Evolutionary conservation across 2,329 filamentous ascomycete genomes (phyloP).

Genomic region (Clonostachys solani): DNA sequence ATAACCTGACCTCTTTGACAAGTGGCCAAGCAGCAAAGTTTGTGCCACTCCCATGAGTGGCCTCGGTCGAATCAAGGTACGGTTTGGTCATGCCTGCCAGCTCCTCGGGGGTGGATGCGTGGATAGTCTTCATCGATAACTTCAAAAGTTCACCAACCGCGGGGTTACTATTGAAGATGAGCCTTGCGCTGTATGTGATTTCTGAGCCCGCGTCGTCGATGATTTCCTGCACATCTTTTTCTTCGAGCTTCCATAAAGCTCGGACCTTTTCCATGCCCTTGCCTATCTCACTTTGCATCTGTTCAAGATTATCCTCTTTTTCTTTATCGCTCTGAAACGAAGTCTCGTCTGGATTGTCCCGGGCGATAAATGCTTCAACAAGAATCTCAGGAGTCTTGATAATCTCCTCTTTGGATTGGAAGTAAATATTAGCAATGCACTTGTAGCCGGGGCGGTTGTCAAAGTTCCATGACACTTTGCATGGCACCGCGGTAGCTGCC

Average conservation of each 20-base stretch:
- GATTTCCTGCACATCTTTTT: slow-evolving; percentile 3
- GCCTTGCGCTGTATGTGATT: too few species aligned
- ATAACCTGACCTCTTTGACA: slow-evolving; percentile 31
- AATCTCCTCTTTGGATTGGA: slow-evolving; percentile 9
- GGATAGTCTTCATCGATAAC: not conserved
- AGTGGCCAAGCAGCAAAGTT: slow-evolving; percentile 28
- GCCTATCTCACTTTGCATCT: slow-evolving; percentile 2
- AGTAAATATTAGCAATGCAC: slow-evolving; percentile 13
- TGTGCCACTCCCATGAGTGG: accelerated
- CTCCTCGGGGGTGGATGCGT: not conserved
- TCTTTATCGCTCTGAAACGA: slow-evolving; percentile 5
- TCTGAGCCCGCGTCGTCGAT: not conserved
- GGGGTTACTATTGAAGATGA: slow-evolving; percentile 8
- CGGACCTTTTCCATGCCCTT: slow-evolving; percentile 12
- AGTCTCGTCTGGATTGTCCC: not conserved
- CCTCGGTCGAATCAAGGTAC: slow-evolving; percentile 15
- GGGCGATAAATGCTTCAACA: slow-evolving; percentile 6
- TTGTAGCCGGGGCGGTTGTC: slow-evolving; percentile 4
- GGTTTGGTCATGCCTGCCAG: slow-evolving; percentile 13
- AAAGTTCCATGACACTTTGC: slow-evolving; percentile 17
- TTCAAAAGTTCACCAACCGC: slow-evolving; percentile 2
- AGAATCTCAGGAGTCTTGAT: slow-evolving; percentile 1
- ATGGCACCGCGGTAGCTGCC: slow-evolving; percentile 18
- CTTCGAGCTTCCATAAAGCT: slow-evolving; percentile 11
- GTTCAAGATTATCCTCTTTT: slow-evolving; percentile 1